Evolutionary conservation across 345 rosid genomes (phyloP).

Genomic region (Bruguiera parviflora): DNA sequence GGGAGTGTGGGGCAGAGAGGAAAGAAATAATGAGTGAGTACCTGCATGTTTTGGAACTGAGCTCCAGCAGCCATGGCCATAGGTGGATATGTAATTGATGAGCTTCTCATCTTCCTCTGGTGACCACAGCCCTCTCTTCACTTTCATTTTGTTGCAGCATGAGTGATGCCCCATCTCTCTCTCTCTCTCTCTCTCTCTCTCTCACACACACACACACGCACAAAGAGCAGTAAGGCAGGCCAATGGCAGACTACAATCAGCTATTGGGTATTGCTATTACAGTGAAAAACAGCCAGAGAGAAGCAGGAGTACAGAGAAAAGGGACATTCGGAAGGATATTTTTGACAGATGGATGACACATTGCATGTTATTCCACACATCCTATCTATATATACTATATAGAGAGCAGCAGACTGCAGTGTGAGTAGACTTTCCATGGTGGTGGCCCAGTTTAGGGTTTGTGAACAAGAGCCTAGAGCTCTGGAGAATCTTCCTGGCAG

Average conservation of each 20-base stretch:
- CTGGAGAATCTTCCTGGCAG: constrained; percentile 34
- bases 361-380: no score
- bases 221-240: constrained; percentile 9
- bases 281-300: no score
- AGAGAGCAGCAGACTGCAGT: neutral
- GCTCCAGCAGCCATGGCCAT: constrained; percentile 99
- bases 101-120: constrained; percentile 99
- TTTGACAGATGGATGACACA: no score
- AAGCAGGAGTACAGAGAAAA: no score
- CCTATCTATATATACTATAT: no score
- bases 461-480: constrained; percentile 52
- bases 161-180: constrained; percentile 83
- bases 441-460: constrained; percentile 57
- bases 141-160: constrained; percentile 97
- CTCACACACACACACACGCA: no score
- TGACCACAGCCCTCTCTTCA: constrained; percentile 97
- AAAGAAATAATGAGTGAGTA: neutral
- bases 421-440: neutral
- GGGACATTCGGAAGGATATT: no score
- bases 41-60: constrained; percentile 94
- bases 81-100: constrained; percentile 74
- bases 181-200: constrained; percentile 2
- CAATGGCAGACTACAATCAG: constrained; percentile 31
- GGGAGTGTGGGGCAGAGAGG: no score
- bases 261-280: constrained; percentile 12